phyloP scores from a whole-genome alignment of 2,329 filamentous ascomycete species.

The Intubia oerlemansii region DNA sequence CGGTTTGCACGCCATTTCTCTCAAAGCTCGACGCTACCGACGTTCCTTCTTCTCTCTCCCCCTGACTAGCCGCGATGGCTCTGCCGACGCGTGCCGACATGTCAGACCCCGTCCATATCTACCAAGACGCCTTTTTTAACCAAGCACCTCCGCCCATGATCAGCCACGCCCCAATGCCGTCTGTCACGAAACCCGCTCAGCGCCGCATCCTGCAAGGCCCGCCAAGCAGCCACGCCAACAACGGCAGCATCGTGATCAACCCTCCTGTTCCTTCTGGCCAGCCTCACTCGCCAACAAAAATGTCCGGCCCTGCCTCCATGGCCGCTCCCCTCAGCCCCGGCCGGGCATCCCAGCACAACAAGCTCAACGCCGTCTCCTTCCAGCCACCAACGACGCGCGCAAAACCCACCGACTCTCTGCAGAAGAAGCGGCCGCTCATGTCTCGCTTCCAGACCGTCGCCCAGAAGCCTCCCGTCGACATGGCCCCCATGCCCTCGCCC shows the following conservation, averaged over 20 bases:
- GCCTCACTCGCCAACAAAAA: constrained; percentile 48
- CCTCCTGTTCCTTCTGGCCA: constrained; percentile 31
- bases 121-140: constrained; percentile 27
- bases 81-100: constrained; percentile 25
- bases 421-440: constrained; percentile 40
- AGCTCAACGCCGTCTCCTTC: constrained; percentile 46
- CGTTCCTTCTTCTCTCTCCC: too few relatives aligned
- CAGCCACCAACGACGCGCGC: constrained; percentile 35
- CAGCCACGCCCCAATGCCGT: constrained; percentile 34
- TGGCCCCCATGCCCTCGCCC: constrained; percentile 10
- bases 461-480: constrained; percentile 27
- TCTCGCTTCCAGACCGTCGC: constrained; percentile 36
- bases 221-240: constrained; percentile 18
- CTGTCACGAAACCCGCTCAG: constrained; percentile 23
- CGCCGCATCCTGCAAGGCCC: constrained; percentile 17
- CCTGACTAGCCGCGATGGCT: constrained; percentile 26
- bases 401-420: constrained; percentile 42
- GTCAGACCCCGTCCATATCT: constrained; percentile 28
- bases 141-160: constrained; percentile 25
- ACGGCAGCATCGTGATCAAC: constrained; percentile 23
- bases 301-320: constrained; percentile 25
- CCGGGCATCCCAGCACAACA: constrained; percentile 29
- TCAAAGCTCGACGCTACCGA: too few relatives aligned
- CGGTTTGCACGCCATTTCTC: too few relatives aligned
- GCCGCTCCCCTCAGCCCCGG: constrained; percentile 40